Evolutionary conservation across 345 rosid species (phyloP).

Genomic region (Eucalyptus caleyi): DNA sequence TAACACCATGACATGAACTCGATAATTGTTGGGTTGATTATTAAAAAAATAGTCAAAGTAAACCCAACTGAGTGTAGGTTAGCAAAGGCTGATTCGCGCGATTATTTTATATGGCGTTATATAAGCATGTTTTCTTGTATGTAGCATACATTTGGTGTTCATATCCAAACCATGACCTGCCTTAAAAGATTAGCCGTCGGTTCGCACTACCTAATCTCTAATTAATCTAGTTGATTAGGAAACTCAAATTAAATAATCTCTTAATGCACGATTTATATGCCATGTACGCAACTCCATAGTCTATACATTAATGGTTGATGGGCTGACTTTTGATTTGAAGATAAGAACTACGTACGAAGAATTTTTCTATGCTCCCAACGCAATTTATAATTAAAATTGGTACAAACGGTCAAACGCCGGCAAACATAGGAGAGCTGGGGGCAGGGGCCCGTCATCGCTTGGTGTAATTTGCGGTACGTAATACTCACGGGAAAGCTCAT

Average conservation of each 20-base stretch:
- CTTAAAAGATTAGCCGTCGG: not conserved
- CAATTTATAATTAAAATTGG: too few species aligned
- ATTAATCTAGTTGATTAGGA: not conserved
- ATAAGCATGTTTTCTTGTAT: not conserved
- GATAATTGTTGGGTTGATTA: fast-evolving
- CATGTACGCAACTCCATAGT: too few species aligned
- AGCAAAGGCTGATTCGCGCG: not conserved
- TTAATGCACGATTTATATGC: not conserved
- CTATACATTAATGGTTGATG: too few species aligned
- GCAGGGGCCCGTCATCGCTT: too few species aligned
- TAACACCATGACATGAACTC: not conserved
- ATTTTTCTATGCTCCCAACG: too few species aligned
- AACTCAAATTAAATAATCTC: not conserved
- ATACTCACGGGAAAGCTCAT: too few species aligned
- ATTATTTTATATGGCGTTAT: not conserved
- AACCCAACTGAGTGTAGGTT: not conserved
- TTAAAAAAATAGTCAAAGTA: not conserved
- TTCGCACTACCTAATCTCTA: not conserved
- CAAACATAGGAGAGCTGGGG: too few species aligned
- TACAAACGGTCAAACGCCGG: too few species aligned
- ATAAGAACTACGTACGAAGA: too few species aligned
- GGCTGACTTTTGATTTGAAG: too few species aligned
- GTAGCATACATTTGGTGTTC: not conserved
- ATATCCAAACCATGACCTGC: not conserved
- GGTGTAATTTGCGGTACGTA: too few species aligned